Evolutionary conservation across 164 flowering plant species (phyloP).

Genomic region (Aristolochia contorta): DNA sequence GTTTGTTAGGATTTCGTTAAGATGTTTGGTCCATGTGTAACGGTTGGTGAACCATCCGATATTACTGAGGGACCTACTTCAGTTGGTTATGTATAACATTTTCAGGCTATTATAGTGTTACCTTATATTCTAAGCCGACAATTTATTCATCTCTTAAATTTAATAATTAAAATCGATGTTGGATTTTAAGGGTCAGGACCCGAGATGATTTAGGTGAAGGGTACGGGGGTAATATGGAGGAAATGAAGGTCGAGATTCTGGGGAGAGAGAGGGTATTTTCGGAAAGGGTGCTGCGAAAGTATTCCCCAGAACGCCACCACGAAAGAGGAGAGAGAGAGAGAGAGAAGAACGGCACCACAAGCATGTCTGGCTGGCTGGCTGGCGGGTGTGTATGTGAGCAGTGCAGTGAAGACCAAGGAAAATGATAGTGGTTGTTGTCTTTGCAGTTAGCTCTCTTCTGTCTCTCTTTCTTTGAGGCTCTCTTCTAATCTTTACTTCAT

Average conservation of each 20-base stretch:
- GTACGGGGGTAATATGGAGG: no score
- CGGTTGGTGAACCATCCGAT: no score
- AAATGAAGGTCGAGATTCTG: background rate
- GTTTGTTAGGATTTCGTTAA: background rate
- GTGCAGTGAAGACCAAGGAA: slow-evolving; percentile 57
- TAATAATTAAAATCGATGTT: no score
- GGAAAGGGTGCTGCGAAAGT: slow-evolving; percentile 46
- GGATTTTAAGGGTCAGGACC: no score
- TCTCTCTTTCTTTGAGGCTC: slow-evolving; percentile 5
- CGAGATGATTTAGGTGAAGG: no score
- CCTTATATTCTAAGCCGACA: no score
- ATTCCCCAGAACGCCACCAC: slow-evolving; percentile 10
- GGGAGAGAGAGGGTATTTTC: slow-evolving; percentile 16
- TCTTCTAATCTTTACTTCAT: background rate
- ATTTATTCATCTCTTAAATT: no score
- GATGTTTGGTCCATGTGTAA: background rate
- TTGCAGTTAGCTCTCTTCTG: slow-evolving; percentile 11
- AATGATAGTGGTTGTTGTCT: slow-evolving; percentile 54
- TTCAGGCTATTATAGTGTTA: no score
- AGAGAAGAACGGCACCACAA: background rate
- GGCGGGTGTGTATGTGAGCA: background rate
- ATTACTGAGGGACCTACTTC: no score
- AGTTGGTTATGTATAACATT: no score
- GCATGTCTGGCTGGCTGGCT: slow-evolving; percentile 9
- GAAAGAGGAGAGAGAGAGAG: background rate